These are phyloP conservation scores for Rugonectria rugulosa DNA, from an alignment of 2,329 filamentous ascomycete species.

Conservation along the genomic window DNA sequence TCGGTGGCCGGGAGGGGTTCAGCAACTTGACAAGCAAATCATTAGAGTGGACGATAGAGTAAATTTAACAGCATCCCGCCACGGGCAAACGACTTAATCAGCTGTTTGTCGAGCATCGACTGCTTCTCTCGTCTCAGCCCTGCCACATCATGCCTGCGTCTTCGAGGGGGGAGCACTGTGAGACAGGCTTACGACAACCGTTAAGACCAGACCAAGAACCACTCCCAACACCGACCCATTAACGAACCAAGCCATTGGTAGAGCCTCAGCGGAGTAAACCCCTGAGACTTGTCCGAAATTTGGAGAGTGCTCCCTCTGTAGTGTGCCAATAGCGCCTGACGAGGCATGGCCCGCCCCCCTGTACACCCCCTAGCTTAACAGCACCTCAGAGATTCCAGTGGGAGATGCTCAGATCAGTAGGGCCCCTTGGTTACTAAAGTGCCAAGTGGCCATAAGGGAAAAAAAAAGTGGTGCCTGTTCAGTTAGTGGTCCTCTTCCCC, in stretches of 20 bases:
- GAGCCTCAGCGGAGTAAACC: constrained; percentile 7
- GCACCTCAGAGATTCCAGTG: too few relatives aligned
- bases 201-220: not conserved
- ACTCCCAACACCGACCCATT: constrained; percentile 2
- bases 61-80: too few relatives aligned
- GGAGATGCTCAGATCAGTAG: too few relatives aligned
- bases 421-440: constrained; percentile 32
- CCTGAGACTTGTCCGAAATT: not conserved
- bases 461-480: constrained; percentile 29
- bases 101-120: too few relatives aligned
- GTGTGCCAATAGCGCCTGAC: not conserved
- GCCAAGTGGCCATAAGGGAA: constrained; percentile 28
- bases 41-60: too few relatives aligned
- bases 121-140: too few relatives aligned
- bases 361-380: too few relatives aligned
- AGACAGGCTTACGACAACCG: too few relatives aligned
- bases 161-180: too few relatives aligned
- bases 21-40: too few relatives aligned
- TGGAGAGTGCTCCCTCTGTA: not conserved
- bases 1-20: too few relatives aligned
- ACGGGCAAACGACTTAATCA: too few relatives aligned
- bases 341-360: not conserved
- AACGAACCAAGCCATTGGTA: constrained; percentile 6
- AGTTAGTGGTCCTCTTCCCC: constrained; percentile 19
- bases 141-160: not conserved